Percentiles rank a stretch among this genome's conserved stretches.
These are phyloP conservation scores for Mycena kentingensis DNA, from an alignment of 768 basidiomycete species.

Conservation along the genomic window DNA sequence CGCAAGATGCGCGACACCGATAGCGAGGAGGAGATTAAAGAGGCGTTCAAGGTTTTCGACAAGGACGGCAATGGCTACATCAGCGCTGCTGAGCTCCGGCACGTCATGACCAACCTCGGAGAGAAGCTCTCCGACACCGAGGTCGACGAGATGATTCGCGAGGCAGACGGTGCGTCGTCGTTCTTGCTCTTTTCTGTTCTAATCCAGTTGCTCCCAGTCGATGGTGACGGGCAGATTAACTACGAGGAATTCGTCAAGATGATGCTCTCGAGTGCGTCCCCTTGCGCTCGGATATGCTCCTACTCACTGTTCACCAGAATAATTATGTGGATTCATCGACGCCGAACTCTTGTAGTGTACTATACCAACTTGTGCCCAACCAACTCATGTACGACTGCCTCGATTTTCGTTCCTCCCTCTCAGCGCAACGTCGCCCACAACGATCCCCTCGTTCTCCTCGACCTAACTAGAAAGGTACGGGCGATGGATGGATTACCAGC, in stretches of 20 bases:
- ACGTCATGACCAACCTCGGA: slow-evolving; percentile 81
- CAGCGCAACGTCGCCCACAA: too few species aligned
- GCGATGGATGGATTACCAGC: too few species aligned
- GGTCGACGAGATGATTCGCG: slow-evolving; percentile 37
- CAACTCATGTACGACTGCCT: too few species aligned
- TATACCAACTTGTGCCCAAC: too few species aligned
- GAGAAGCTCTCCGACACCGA: slow-evolving; percentile 36
- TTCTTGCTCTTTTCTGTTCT: neutral
- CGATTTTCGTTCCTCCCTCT: too few species aligned
- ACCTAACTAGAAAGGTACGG: too few species aligned
- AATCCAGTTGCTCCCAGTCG: slow-evolving; percentile 3
- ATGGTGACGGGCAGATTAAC: slow-evolving; percentile 23
- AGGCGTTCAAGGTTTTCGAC: slow-evolving; percentile 52
- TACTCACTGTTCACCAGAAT: too few species aligned
- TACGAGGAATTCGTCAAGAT: slow-evolving; percentile 34
- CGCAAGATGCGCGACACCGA: slow-evolving; percentile 42
- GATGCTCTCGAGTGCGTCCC: too few species aligned
- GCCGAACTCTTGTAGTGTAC: too few species aligned
- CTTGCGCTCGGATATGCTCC: too few species aligned
- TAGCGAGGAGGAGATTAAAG: slow-evolving; percentile 48
- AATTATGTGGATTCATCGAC: too few species aligned
- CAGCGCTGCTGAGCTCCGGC: slow-evolving; percentile 74
- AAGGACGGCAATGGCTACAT: slow-evolving; percentile 86
- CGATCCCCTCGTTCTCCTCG: too few species aligned
- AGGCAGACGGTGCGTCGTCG: slow-evolving; percentile 55